These are phyloP conservation scores for Schwanniomyces vanrijiae DNA, from an alignment of 805 yeast species.

Conservation along the genomic window DNA sequence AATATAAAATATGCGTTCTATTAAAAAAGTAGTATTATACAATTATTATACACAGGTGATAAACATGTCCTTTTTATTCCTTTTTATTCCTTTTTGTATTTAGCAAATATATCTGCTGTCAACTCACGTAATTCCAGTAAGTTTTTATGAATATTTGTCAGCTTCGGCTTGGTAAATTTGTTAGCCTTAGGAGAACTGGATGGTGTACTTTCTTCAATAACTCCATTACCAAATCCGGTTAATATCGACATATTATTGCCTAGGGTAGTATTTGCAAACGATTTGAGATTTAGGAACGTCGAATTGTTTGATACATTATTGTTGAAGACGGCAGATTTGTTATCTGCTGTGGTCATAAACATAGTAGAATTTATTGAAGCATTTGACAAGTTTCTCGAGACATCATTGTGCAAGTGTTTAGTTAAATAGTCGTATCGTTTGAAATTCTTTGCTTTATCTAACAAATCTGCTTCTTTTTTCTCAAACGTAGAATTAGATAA, in stretches of 20 bases:
- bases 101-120: conserved; percentile 25
- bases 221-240: conserved; percentile 35
- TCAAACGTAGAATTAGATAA: conserved; percentile 14
- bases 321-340: neutral
- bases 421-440: conserved; percentile 32
- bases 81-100: conserved; percentile 15
- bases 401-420: conserved; percentile 19
- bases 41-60: neutral
- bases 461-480: conserved; percentile 21
- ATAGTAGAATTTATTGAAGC: conserved; percentile 7
- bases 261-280: conserved; percentile 14
- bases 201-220: conserved; percentile 40
- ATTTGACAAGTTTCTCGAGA: conserved; percentile 5
- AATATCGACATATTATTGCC: conserved; percentile 27
- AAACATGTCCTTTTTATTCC: neutral
- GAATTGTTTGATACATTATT: conserved; percentile 9
- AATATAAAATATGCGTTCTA: conserved; percentile 1
- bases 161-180: conserved; percentile 5
- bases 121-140: conserved; percentile 23
- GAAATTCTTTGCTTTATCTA: conserved; percentile 27
- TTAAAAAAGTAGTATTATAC: neutral
- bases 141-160: conserved; percentile 11
- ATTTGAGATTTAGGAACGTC: conserved; percentile 15
- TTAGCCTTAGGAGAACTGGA: conserved; percentile 25
- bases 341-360: conserved; percentile 6